phyloP scores from a whole-genome alignment of 225 moss, liverwort and hornwort genomes.

The Sphagnum tenellum region DNA sequence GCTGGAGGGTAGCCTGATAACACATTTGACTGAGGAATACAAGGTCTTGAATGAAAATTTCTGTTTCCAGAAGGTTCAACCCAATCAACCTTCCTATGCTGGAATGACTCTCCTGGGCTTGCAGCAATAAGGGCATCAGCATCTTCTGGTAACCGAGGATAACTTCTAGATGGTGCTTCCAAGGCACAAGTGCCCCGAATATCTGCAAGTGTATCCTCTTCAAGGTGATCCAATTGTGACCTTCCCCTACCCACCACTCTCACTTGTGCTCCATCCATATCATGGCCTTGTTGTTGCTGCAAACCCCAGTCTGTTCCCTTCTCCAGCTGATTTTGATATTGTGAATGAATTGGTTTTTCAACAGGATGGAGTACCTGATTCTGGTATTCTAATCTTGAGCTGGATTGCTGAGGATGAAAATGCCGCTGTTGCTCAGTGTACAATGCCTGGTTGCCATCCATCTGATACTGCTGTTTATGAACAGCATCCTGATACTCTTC shows the following conservation, averaged over 20 bases:
- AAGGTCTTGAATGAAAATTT: constrained; percentile 29
- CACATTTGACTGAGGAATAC: constrained; percentile 29
- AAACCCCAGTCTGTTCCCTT: constrained; percentile 43
- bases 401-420: constrained; percentile 35
- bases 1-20: constrained; percentile 26
- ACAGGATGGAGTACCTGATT: constrained; percentile 25
- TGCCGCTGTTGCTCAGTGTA: constrained; percentile 4
- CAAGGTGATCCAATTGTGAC: constrained; percentile 19
- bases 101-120: constrained; percentile 31
- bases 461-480: neutral
- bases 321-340: constrained; percentile 30
- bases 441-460: no score
- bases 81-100: constrained; percentile 35
- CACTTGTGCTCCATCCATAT: constrained; percentile 20
- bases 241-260: constrained; percentile 25
- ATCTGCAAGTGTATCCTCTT: constrained; percentile 37
- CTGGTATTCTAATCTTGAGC: constrained; percentile 44
- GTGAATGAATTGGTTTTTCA: constrained; percentile 41
- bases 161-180: constrained; percentile 34
- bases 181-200: constrained; percentile 14
- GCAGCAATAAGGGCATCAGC: constrained; percentile 49
- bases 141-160: constrained; percentile 60
- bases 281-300: constrained; percentile 34
- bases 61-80: constrained; percentile 22
- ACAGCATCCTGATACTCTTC: constrained; percentile 42